Base-by-base conservation (phyloP, 805 yeast species). In the Sugiyamaella boreocaroliniensis region DNA sequence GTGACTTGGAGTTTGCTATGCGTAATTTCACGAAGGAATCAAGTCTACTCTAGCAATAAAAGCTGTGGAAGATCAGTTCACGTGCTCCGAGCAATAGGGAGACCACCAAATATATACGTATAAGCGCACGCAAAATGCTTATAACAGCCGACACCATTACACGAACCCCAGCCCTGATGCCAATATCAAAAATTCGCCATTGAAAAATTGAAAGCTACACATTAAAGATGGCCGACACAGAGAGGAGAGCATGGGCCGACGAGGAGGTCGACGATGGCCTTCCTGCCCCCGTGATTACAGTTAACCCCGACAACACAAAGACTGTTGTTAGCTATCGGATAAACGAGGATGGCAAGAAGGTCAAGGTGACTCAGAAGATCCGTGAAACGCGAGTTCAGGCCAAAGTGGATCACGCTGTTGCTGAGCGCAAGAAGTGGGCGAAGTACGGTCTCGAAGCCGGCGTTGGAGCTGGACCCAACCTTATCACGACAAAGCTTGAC, bases 221-320 rank as follows among this genome's bases (percentile, higher is more conserved):
- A 14, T 14, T 22, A 22, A 16, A 11, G 14, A 22, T 26, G 16
- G 46, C 48, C 32, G 34, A 45, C 48, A 29, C 45, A 40, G 19
- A 55, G 49, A 43, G 48, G 29, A 15, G 48, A 29, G 54, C 57
- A 9, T 83, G 89, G 89, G 89, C 88, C 20, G 89, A 81, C 58
- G 86, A 79, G 54, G 67, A 61, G 20, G 70, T 64, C 41, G 66
- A 56, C 41, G 59, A 53, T 29, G 57, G 51, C 40, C 78, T 86
- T 58, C 82, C 83, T 49, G 76, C 83, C 45, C 85, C 96, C 50
- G 85, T 83, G 67, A 78, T 88, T 62, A 85, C 82, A 51, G 78
- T 78, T 45, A 89, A 89, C 67, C 74, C 82, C 40, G 97, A 90
- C 66, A 97, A 96, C 51, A 86, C 97, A 55, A 89, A 86, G 71